Percentiles rank a stretch among this genome's conserved stretches.
These are phyloP conservation scores for Daedaleopsis nitida DNA, from an alignment of 768 basidiomycete species.

Conservation along the genomic window DNA sequence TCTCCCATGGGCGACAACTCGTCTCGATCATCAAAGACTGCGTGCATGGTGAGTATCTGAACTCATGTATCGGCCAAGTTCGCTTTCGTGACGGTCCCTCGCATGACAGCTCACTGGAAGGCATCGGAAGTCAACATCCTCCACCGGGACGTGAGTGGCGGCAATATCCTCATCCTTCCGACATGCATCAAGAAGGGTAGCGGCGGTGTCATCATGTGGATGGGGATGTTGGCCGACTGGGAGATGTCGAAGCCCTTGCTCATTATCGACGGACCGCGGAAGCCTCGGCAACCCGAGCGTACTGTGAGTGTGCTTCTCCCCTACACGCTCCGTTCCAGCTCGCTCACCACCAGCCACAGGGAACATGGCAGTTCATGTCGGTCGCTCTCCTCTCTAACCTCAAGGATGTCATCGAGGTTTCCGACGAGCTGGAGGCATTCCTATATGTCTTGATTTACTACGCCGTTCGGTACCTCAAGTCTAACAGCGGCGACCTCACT, in stretches of 20 bases:
- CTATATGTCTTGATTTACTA: constrained; percentile 9
- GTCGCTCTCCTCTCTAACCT: background rate
- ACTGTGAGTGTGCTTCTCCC: background rate
- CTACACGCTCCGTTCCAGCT: too few relatives aligned
- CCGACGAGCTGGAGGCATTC: constrained; percentile 8
- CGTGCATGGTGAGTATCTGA: background rate
- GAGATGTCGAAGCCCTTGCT: background rate
- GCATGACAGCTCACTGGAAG: background rate
- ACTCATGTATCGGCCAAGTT: too few relatives aligned
- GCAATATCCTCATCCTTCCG: background rate
- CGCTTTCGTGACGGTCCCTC: too few relatives aligned
- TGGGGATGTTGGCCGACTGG: background rate
- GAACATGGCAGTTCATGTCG: too few relatives aligned
- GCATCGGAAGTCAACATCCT: background rate
- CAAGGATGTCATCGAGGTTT: background rate
- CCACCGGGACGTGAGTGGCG: constrained; percentile 3
- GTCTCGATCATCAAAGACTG: background rate
- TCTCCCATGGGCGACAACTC: background rate
- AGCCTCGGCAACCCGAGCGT: background rate
- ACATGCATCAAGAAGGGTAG: background rate
- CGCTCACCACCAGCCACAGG: background rate
- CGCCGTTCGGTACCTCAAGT: background rate
- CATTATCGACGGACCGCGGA: background rate
- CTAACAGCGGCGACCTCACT: background rate
- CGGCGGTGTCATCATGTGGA: background rate